Percentiles rank a stretch among this genome's conserved stretches.
Conservation (phyloP, 148 eudicot species). For the Heliamphora exappendiculata region DNA sequence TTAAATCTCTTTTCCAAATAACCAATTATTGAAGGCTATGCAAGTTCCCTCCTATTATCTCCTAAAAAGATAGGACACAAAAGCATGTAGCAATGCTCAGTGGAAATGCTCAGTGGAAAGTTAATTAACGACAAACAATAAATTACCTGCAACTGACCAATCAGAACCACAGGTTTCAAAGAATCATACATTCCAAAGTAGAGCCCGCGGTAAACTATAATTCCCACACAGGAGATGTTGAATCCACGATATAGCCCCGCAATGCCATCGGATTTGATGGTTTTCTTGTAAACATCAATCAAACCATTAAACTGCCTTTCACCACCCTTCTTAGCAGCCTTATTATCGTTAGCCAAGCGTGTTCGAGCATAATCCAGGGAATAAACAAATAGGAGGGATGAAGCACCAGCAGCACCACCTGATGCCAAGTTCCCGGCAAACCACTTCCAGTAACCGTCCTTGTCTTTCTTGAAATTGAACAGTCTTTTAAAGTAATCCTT, state of each 20-base stretch:
- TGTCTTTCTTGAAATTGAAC: constrained; percentile 72
- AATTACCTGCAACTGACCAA: constrained; percentile 52
- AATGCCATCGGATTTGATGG: constrained; percentile 58
- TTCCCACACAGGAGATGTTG: constrained; percentile 70
- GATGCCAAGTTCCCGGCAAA: constrained; percentile 84
- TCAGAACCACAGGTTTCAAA: constrained; percentile 59
- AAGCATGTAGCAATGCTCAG: too few relatives aligned
- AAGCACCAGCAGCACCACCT: constrained; percentile 85
- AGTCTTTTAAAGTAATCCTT: constrained; percentile 77
- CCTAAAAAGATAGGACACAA: not conserved
- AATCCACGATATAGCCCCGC: constrained; percentile 86
- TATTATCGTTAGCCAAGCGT: constrained; percentile 73
- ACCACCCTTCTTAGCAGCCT: constrained; percentile 62
- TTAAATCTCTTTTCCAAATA: too few relatives aligned
- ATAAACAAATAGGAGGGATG: constrained; percentile 64
- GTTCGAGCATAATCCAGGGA: constrained; percentile 76
- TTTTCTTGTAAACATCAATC: constrained; percentile 76
- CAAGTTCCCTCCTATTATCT: not conserved
- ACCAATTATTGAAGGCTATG: not conserved
- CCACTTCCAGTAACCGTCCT: constrained; percentile 90
- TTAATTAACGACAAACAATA: too few relatives aligned
- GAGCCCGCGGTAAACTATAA: constrained; percentile 69
- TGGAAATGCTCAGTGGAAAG: too few relatives aligned
- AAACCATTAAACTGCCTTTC: constrained; percentile 70
- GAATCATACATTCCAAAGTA: constrained; percentile 85